Conservation (phyloP, 2,329 filamentous ascomycete genomes). For the Neofusicoccum cordaticola region DNA sequence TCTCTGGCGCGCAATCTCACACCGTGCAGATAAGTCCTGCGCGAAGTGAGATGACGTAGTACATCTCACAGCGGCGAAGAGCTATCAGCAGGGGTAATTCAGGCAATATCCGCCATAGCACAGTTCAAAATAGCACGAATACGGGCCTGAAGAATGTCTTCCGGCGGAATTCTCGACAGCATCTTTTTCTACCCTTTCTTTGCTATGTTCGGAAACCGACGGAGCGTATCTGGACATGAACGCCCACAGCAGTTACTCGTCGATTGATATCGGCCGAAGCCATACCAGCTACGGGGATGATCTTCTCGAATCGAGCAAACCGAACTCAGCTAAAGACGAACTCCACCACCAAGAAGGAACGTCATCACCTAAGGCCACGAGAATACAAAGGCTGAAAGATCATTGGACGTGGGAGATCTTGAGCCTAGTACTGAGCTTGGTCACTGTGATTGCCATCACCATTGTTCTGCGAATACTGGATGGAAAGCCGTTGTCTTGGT, state of each 20-base stretch:
- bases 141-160: not conserved
- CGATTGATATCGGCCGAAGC: not conserved
- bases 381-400: not conserved
- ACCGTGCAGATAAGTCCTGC: not conserved
- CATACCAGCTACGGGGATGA: not conserved
- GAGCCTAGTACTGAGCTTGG: not conserved
- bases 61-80: not conserved
- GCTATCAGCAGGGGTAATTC: not conserved
- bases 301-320: not conserved
- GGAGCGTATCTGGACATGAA: not conserved
- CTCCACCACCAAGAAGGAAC: not conserved
- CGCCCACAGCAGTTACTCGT: not conserved
- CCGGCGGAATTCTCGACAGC: not conserved
- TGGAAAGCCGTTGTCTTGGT: slow-evolving; percentile 15
- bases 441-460: not conserved
- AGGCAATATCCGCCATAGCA: too few species aligned
- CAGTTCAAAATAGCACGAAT: not conserved
- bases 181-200: not conserved
- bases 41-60: not conserved
- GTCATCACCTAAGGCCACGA: not conserved
- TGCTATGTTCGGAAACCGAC: not conserved
- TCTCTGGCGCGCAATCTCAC: not conserved
- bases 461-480: slow-evolving; percentile 16
- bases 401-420: not conserved
- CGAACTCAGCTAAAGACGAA: not conserved